phyloP scores from a whole-genome alignment of 306 rosid species.

The Comarum palustre region DNA sequence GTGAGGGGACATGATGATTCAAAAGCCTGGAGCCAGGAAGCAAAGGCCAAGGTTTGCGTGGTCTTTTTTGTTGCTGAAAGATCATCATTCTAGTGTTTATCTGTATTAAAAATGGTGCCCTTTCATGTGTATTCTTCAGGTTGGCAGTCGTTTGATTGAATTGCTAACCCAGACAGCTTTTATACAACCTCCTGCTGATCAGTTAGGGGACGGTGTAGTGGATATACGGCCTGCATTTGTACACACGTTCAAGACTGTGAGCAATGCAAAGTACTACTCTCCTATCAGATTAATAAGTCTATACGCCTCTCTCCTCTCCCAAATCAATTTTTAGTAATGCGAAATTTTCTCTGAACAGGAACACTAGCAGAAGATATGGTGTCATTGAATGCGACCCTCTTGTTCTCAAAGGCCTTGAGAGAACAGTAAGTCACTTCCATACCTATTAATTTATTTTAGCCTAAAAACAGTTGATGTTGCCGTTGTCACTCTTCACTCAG shows the following conservation, averaged over 20 bases:
- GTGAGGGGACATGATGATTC: conserved; percentile 47
- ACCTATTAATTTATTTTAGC: conserved; percentile 10
- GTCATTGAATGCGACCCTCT: conserved; percentile 76
- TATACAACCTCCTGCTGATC: conserved; percentile 79
- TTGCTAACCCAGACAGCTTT: conserved; percentile 76
- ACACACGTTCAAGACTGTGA: conserved; percentile 53
- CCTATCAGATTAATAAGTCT: conserved; percentile 22
- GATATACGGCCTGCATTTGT: conserved; percentile 87
- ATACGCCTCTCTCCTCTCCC: conserved; percentile 21
- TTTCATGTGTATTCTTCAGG: conserved; percentile 39
- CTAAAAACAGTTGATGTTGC: conserved; percentile 12
- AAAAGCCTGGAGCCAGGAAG: conserved; percentile 65
- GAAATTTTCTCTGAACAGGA: conserved; percentile 40
- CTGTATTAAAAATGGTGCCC: conserved; percentile 19
- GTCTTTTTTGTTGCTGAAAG: conserved; percentile 18
- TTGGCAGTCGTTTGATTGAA: conserved; percentile 87
- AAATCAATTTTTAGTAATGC: conserved; percentile 20
- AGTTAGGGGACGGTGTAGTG: conserved; percentile 53
- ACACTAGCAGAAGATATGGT: conserved; percentile 57
- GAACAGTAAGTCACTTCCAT: conserved; percentile 50
- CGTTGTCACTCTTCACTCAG: background rate
- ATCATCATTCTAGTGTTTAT: conserved; percentile 18
- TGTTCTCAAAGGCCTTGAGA: conserved; percentile 79
- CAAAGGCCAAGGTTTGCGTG: conserved; percentile 65
- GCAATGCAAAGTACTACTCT: conserved; percentile 41